These are phyloP conservation scores for Maudiozyma serrabonitensis DNA, from an alignment of 805 yeast species.

Conservation along the genomic window DNA sequence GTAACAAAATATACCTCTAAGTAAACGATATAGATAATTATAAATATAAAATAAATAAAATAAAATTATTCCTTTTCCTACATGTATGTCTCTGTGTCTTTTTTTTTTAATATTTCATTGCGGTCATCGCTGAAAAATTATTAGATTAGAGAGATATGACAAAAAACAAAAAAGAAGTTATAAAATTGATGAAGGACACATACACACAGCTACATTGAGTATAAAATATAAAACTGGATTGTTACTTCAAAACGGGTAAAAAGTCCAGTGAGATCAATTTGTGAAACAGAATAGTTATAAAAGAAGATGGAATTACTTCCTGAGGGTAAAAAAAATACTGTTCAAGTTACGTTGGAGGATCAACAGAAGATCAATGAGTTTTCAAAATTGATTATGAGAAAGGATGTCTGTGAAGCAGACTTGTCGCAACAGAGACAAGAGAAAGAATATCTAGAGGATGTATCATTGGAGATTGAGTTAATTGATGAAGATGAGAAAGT, in stretches of 20 bases:
- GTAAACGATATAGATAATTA: background rate
- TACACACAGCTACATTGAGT: too few relatives aligned
- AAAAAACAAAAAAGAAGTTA: too few relatives aligned
- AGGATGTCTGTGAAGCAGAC: conserved; percentile 45
- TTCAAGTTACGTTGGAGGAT: conserved; percentile 46
- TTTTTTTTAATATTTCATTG: background rate
- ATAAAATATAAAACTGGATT: too few relatives aligned
- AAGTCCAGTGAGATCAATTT: too few relatives aligned
- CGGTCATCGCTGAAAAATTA: background rate
- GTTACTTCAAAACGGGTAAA: too few relatives aligned
- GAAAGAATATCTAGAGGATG: conserved; percentile 82
- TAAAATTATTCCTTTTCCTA: too few relatives aligned
- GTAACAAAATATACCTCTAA: conserved; percentile 7
- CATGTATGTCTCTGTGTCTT: too few relatives aligned
- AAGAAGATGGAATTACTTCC: conserved; percentile 28
- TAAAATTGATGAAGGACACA: too few relatives aligned
- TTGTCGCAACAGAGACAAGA: conserved; percentile 48
- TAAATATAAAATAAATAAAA: too few relatives aligned
- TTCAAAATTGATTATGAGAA: conserved; percentile 67
- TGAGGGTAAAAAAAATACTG: conserved; percentile 33
- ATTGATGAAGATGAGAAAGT: conserved; percentile 65
- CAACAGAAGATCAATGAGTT: conserved; percentile 85
- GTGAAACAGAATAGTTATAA: background rate
- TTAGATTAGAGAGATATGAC: too few relatives aligned
- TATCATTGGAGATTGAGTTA: conserved; percentile 74